Evolutionary conservation across 202 grass and related monocot species (phyloP).

Genomic region (Carex sylvatica): DNA sequence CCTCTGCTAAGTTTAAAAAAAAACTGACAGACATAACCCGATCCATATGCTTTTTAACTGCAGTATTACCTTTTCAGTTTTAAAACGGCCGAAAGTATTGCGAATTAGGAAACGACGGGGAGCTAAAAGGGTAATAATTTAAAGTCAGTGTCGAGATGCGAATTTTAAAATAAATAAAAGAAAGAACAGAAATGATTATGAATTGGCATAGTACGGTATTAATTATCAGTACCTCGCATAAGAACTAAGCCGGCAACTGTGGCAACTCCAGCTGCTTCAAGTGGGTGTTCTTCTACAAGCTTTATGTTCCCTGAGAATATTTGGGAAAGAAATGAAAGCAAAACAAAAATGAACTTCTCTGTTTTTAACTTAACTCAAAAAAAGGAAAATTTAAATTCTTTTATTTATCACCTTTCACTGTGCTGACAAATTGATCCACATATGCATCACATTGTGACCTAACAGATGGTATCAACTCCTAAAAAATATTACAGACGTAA

Average conservation of each 20-base stretch:
- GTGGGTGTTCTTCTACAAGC: constrained; percentile 63
- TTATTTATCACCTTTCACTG: constrained; percentile 49
- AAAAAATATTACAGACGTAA: background rate
- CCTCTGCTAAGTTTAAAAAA: no score
- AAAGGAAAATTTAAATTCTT: background rate
- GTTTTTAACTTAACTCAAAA: constrained; percentile 19
- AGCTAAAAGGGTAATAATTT: constrained; percentile 41
- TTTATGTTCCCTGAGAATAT: constrained; percentile 48
- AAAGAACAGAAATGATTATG: constrained; percentile 6
- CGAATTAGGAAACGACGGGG: constrained; percentile 81
- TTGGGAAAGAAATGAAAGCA: constrained; percentile 28
- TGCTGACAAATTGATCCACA: constrained; percentile 56
- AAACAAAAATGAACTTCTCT: constrained; percentile 1
- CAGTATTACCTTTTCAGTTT: constrained; percentile 74
- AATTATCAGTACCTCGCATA: constrained; percentile 52
- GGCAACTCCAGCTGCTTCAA: constrained; percentile 67
- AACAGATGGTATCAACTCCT: constrained; percentile 50
- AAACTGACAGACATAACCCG: background rate
- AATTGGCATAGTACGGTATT: constrained; percentile 5
- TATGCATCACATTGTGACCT: constrained; percentile 64
- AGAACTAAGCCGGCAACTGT: constrained; percentile 60
- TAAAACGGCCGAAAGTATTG: constrained; percentile 77
- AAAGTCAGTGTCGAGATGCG: background rate
- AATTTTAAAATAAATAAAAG: background rate
- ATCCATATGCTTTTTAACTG: constrained; percentile 17